Evolutionary conservation across 2,329 filamentous ascomycete genomes (phyloP).

Genomic region (Xylaria hypoxylon): DNA sequence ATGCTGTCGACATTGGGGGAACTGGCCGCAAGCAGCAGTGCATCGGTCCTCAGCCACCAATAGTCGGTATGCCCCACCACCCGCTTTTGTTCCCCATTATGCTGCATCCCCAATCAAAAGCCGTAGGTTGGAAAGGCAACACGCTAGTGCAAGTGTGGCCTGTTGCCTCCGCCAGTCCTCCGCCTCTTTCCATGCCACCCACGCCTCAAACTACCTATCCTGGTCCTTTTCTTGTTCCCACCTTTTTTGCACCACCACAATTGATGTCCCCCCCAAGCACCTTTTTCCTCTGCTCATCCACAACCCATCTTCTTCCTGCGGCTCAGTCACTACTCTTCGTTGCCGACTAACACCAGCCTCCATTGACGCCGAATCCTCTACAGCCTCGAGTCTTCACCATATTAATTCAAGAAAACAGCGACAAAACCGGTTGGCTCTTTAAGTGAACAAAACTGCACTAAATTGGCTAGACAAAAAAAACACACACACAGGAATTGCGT

Average conservation of each 20-base stretch:
- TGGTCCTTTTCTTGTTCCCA: constrained; percentile 35
- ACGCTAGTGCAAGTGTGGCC: constrained; percentile 23
- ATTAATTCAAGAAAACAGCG: constrained; percentile 17
- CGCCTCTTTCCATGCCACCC: constrained; percentile 23
- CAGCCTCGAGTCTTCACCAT: constrained; percentile 16
- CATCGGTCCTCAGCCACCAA: constrained; percentile 31
- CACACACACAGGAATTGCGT: constrained; percentile 13
- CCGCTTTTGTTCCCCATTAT: constrained; percentile 11
- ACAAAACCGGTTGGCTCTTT: not conserved
- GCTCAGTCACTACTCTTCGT: constrained; percentile 49
- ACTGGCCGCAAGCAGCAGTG: constrained; percentile 18
- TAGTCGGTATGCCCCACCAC: constrained; percentile 22
- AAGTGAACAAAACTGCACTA: constrained; percentile 4
- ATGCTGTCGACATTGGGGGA: constrained; percentile 4
- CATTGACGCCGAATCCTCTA: constrained; percentile 34
- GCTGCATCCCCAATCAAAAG: constrained; percentile 25
- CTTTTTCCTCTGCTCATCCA: constrained; percentile 51
- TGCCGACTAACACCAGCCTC: constrained; percentile 43
- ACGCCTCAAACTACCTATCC: constrained; percentile 19
- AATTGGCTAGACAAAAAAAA: constrained; percentile 18
- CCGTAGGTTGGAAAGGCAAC: constrained; percentile 3
- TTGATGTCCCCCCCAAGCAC: constrained; percentile 48
- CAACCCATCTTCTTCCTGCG: constrained; percentile 49
- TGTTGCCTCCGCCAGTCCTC: constrained; percentile 34
- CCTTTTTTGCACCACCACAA: constrained; percentile 50